Conservation (phyloP, 2,329 filamentous ascomycete genomes). For the Emericellopsis atlantica region DNA sequence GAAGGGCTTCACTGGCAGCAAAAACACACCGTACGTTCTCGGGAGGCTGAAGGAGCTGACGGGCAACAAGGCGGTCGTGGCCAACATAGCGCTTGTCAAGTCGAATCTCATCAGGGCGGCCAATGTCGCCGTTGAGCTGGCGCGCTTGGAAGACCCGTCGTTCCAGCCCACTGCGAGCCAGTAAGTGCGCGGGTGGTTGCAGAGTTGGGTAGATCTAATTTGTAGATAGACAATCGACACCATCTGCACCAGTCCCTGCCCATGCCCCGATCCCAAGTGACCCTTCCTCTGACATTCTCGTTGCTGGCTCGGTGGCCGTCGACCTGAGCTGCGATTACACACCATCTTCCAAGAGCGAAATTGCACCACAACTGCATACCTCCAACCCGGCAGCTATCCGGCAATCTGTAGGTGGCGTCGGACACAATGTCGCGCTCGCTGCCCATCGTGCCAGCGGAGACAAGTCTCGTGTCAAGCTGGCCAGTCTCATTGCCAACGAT, state of each 20-base stretch:
- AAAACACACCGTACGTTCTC: conserved; percentile 78
- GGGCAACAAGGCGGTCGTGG: conserved; percentile 54
- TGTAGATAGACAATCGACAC: conserved; percentile 14
- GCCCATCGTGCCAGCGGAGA: conserved; percentile 53
- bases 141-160: conserved; percentile 22
- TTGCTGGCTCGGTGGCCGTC: conserved; percentile 81
- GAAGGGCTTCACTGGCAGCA: conserved; percentile 56
- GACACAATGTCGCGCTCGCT: conserved; percentile 80
- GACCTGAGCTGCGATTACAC: conserved; percentile 75
- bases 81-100: conserved; percentile 54
- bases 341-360: conserved; percentile 11
- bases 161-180: conserved; percentile 15
- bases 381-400: conserved; percentile 76
- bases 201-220: conserved; percentile 17
- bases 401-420: conserved; percentile 82
- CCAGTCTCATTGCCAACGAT: conserved; percentile 73
- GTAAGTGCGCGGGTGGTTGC: conserved; percentile 16
- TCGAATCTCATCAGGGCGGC: conserved; percentile 42
- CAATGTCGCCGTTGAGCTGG: conserved; percentile 40
- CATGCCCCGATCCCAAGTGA: conserved; percentile 2
- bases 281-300: conserved; percentile 51
- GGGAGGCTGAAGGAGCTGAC: conserved; percentile 69
- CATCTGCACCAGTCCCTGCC: not conserved
- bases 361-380: conserved; percentile 49
- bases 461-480: conserved; percentile 52